Percentiles rank a stretch among this genome's conserved stretches.
Conservation (phyloP, 768 basidiomycete species). For the Gelatoporia subvermispora region DNA sequence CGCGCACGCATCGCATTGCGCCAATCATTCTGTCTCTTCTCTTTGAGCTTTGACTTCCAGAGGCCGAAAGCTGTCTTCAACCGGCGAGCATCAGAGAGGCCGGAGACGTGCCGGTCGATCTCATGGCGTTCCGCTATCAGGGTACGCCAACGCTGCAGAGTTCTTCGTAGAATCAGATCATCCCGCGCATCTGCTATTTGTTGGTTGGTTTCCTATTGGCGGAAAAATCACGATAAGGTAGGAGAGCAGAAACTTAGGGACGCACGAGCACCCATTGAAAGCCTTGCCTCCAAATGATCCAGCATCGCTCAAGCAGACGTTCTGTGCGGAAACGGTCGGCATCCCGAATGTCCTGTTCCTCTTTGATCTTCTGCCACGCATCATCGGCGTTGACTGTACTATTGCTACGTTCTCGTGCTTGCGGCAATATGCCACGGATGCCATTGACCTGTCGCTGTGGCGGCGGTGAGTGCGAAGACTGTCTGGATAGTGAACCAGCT, state of each 20-base stretch:
- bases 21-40: conserved; percentile 57
- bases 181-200: conserved; percentile 71
- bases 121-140: conserved; percentile 32
- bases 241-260: conserved; percentile 9
- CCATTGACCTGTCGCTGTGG: background rate
- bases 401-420: conserved; percentile 36
- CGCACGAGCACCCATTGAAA: conserved; percentile 72
- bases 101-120: conserved; percentile 37
- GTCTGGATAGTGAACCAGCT: background rate
- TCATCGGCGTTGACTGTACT: conserved; percentile 64
- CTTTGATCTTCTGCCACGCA: conserved; percentile 72
- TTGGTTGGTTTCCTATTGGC: conserved; percentile 62
- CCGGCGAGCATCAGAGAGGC: conserved; percentile 39
- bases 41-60: conserved; percentile 55
- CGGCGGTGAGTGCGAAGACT: conserved; percentile 2
- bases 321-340: conserved; percentile 67
- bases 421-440: background rate
- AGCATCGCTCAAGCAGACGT: conserved; percentile 62
- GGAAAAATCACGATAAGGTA: conserved; percentile 1
- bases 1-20: conserved; percentile 65
- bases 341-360: conserved; percentile 63
- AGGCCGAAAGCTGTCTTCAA: conserved; percentile 36
- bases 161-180: conserved; percentile 53
- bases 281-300: conserved; percentile 71
- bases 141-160: conserved; percentile 59